Evolutionary conservation across 352 stramenopile species (phyloP).

Genomic region (Phytophthora cryptogea): DNA sequence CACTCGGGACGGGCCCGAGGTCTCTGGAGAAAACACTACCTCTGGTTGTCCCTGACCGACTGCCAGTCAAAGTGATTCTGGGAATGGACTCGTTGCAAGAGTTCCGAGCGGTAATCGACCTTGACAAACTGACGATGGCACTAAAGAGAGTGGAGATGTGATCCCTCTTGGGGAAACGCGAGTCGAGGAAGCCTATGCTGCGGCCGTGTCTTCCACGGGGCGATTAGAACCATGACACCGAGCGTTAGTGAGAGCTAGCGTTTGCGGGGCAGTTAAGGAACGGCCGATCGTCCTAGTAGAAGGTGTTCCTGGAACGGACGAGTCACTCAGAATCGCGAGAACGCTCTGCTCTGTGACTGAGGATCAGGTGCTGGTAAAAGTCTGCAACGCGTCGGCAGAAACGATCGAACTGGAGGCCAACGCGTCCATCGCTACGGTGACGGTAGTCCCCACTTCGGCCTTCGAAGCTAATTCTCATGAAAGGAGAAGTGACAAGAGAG

Average conservation of each 20-base stretch:
- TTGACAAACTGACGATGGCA: not conserved
- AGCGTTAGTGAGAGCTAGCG: not conserved
- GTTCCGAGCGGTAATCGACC: not conserved
- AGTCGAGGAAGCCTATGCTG: too few relatives aligned
- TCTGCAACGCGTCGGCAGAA: slow-evolving; percentile 1
- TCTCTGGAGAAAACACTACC: too few relatives aligned
- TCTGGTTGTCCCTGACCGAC: too few relatives aligned
- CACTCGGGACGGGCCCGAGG: too few relatives aligned
- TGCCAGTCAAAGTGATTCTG: not conserved
- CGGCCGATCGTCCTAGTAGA: not conserved
- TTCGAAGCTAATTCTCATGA: not conserved
- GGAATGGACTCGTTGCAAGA: not conserved
- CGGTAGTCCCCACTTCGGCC: not conserved
- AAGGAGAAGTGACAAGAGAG: too few relatives aligned
- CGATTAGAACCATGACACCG: not conserved
- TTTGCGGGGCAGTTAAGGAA: not conserved
- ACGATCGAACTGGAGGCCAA: not conserved
- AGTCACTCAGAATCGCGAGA: not conserved
- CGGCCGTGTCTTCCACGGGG: too few relatives aligned
- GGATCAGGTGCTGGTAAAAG: not conserved
- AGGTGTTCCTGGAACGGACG: not conserved
- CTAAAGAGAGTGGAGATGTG: too few relatives aligned
- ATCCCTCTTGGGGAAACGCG: too few relatives aligned
- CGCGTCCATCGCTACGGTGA: not conserved
- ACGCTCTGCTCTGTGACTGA: not conserved